Percentiles rank a stretch among this genome's conserved stretches.
These are phyloP conservation scores for Cladosporium phlei DNA, from an alignment of 2,329 filamentous ascomycete genomes.

Conservation along the genomic window DNA sequence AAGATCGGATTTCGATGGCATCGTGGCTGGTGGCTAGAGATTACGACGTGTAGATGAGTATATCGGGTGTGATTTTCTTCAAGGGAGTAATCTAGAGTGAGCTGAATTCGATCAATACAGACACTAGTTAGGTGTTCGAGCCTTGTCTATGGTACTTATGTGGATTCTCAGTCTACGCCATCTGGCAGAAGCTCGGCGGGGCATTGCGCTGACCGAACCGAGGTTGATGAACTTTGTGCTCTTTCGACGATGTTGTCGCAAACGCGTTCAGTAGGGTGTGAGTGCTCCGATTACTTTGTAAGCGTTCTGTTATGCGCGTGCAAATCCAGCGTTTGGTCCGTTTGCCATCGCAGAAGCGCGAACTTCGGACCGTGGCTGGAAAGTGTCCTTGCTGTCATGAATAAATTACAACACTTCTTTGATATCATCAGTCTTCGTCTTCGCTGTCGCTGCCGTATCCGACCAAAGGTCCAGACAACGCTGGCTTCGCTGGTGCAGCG, in stretches of 20 bases:
- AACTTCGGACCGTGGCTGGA: too few species aligned
- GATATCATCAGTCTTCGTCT: conserved; percentile 43
- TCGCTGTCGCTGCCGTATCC: conserved; percentile 89
- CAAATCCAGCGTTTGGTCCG: too few species aligned
- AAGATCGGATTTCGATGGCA: conserved; percentile 38
- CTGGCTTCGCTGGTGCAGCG: conserved; percentile 38
- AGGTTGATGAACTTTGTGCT: background rate
- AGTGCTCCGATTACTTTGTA: too few species aligned
- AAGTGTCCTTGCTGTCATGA: too few species aligned
- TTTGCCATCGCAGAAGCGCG: too few species aligned
- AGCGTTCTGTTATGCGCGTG: too few species aligned
- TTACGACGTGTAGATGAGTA: background rate
- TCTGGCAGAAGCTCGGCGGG: background rate
- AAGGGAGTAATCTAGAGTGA: too few species aligned
- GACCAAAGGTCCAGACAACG: conserved; percentile 68
- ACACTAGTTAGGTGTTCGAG: background rate
- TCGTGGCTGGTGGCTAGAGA: conserved; percentile 17
- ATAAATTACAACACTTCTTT: too few species aligned
- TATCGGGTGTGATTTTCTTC: too few species aligned
- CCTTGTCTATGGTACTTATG: background rate
- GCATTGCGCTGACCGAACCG: background rate
- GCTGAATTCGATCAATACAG: too few species aligned
- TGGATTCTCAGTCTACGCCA: too few species aligned
- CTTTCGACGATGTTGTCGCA: conserved; percentile 75
- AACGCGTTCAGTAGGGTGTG: too few species aligned